These are phyloP conservation scores for Tetrapisispora phaffii DNA, from an alignment of 805 yeast genomes.

Conservation along the genomic window DNA sequence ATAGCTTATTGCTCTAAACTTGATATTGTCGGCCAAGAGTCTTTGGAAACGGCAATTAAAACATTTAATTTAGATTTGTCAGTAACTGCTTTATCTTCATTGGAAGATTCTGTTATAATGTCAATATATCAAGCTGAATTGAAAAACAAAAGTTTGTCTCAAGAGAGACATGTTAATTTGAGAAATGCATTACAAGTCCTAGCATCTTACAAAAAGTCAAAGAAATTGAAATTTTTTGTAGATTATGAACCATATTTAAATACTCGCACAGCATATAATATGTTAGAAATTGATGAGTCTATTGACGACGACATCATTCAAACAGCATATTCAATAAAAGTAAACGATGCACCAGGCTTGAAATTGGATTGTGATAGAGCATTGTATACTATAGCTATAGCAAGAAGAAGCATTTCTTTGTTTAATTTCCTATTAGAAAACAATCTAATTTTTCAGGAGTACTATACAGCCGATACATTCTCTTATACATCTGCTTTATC, in stretches of 20 bases:
- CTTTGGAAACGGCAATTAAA: slow-evolving; percentile 33
- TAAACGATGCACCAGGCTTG: slow-evolving; percentile 40
- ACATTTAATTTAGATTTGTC: slow-evolving; percentile 29
- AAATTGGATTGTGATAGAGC: slow-evolving; percentile 41
- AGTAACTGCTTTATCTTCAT: slow-evolving; percentile 11
- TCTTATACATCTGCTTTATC: slow-evolving; percentile 36
- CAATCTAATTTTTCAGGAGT: slow-evolving; percentile 22
- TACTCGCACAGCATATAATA: slow-evolving; percentile 43
- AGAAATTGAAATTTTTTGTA: slow-evolving; percentile 29
- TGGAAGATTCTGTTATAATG: slow-evolving; percentile 25
- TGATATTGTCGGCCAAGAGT: slow-evolving; percentile 45
- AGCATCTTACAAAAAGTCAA: slow-evolving; percentile 33
- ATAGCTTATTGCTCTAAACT: slow-evolving; percentile 40
- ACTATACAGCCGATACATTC: slow-evolving; percentile 20
- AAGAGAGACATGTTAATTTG: slow-evolving; percentile 18
- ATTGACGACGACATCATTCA: slow-evolving; percentile 63
- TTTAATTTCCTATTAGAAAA: slow-evolving; percentile 41
- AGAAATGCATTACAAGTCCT: slow-evolving; percentile 34
- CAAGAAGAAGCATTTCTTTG: slow-evolving; percentile 47
- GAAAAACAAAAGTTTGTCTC: slow-evolving; percentile 5
- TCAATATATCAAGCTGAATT: slow-evolving; percentile 28
- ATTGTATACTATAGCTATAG: slow-evolving; percentile 49
- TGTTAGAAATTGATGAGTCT: slow-evolving; percentile 40
- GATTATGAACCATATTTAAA: slow-evolving; percentile 36
- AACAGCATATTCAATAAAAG: slow-evolving; percentile 61